phyloP scores from a whole-genome alignment of 768 basidiomycete genomes.

The Mycena amicta region DNA sequence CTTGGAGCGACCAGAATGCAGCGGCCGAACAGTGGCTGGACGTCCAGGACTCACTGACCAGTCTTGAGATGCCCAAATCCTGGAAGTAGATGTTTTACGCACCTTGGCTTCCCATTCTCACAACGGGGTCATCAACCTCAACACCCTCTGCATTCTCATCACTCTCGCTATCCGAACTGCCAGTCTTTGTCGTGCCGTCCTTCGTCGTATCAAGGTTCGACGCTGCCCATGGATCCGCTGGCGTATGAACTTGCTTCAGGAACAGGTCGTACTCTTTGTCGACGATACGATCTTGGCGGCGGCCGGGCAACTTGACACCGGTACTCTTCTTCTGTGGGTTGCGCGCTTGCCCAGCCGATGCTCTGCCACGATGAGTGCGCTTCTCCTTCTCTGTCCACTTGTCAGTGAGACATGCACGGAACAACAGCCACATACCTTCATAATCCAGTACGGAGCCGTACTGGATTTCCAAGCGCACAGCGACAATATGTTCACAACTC shows the following conservation, averaged over 20 bases:
- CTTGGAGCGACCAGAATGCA: background rate
- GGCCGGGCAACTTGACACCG: background rate
- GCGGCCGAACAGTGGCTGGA: background rate
- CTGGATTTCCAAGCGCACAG: background rate
- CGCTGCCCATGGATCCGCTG: conserved; percentile 1
- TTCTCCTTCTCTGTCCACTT: conserved; percentile 5
- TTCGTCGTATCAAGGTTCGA: background rate
- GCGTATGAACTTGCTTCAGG: background rate
- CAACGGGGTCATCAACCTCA: conserved; percentile 2
- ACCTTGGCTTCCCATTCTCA: background rate
- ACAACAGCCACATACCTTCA: background rate
- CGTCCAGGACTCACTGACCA: background rate
- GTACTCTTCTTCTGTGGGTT: background rate
- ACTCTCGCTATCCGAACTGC: background rate
- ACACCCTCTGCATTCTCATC: conserved; percentile 1
- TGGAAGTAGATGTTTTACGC: background rate
- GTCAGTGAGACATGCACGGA: background rate
- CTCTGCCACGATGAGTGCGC: background rate
- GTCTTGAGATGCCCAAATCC: background rate
- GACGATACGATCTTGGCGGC: conserved; percentile 3
- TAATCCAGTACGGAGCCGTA: background rate
- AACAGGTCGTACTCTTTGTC: background rate
- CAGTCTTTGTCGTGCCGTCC: background rate
- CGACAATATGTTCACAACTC: background rate
- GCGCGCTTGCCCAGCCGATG: background rate